Percentiles rank a stretch among this genome's conserved stretches.
These are phyloP conservation scores for Cystobasidium pallidum DNA, from an alignment of 1,284 basidiomycete species.

Conservation along the genomic window DNA sequence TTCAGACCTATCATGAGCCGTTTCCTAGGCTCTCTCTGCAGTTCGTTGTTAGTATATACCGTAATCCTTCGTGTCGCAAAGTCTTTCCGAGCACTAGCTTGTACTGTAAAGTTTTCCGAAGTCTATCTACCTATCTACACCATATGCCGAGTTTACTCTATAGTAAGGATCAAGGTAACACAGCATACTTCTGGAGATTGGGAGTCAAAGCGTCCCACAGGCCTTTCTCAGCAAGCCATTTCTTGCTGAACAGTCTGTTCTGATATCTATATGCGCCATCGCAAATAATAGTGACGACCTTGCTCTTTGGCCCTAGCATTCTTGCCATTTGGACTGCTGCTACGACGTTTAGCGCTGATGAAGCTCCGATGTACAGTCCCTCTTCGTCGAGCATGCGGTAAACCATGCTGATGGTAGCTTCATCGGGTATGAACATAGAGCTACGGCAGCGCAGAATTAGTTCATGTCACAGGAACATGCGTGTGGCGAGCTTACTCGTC, in stretches of 20 bases:
- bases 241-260: conserved; percentile 80
- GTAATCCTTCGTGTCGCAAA: neutral
- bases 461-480: neutral
- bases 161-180: conserved; percentile 62
- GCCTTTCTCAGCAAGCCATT: conserved; percentile 85
- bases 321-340: conserved; percentile 86
- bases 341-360: conserved; percentile 91
- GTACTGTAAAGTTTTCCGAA: too few species aligned
- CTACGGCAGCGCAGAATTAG: conserved; percentile 54
- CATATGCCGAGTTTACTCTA: neutral
- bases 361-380: conserved; percentile 95
- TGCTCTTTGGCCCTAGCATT: conserved; percentile 77
- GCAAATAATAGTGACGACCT: conserved; percentile 85
- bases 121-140: neutral
- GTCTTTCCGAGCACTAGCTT: neutral
- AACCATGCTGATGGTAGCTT: conserved; percentile 88
- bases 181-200: conserved; percentile 85
- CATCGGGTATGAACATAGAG: conserved; percentile 83
- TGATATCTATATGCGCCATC: conserved; percentile 98
- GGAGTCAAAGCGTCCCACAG: conserved; percentile 79
- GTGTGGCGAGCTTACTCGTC: conserved; percentile 58
- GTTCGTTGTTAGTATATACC: neutral
- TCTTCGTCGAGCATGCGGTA: conserved; percentile 91
- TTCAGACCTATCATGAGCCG: neutral
- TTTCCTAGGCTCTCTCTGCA: neutral